Evolutionary conservation across 306 rosid genomes (phyloP).

Genomic region (Corylus avellana): DNA sequence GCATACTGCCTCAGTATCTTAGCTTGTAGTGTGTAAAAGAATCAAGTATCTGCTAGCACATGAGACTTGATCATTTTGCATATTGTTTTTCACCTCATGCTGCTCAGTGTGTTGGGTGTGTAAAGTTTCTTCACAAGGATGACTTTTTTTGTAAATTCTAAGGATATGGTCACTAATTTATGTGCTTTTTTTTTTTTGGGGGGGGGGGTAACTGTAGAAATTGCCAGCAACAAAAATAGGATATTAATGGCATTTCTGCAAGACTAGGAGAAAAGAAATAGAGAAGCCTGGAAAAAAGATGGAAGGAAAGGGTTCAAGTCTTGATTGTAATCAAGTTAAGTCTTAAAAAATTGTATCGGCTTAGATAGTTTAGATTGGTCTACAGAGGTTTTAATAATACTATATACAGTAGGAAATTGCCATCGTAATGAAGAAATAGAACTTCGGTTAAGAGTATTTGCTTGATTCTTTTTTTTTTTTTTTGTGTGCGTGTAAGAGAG

Average conservation of each 20-base stretch:
- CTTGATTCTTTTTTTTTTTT: too few relatives aligned
- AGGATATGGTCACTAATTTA: neutral
- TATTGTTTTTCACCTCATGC: neutral
- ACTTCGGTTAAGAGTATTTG: too few relatives aligned
- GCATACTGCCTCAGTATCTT: conserved; percentile 1
- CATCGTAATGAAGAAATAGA: neutral
- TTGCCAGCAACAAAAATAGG: neutral
- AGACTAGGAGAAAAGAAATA: neutral
- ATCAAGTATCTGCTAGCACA: neutral
- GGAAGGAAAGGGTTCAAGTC: neutral
- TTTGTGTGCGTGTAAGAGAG: too few relatives aligned
- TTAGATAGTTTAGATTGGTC: neutral
- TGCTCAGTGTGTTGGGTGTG: neutral
- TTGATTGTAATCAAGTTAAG: neutral
- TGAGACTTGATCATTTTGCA: neutral
- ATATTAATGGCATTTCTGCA: neutral
- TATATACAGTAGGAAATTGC: neutral
- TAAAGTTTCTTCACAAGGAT: neutral
- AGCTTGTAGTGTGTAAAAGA: neutral
- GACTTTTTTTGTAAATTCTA: neutral
- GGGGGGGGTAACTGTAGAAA: neutral
- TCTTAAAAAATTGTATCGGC: neutral
- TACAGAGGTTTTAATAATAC: too few relatives aligned
- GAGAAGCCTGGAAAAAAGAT: neutral
- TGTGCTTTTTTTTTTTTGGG: neutral